Conservation (phyloP, 2,329 filamentous ascomycete species). For the Stemphylium lycopersici region DNA sequence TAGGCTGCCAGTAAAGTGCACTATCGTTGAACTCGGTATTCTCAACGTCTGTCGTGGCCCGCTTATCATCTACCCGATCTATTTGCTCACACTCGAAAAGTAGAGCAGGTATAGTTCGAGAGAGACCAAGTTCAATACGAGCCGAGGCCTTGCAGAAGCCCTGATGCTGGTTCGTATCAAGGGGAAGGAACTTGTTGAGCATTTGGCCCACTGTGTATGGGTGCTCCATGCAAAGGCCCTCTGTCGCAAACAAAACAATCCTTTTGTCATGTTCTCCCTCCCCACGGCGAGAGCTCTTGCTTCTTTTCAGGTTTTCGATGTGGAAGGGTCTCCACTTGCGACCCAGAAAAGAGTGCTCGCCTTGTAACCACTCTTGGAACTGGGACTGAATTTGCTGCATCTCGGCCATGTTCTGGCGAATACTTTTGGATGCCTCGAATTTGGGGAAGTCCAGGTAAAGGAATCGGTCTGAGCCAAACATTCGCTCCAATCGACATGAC, state of each 20-base stretch:
- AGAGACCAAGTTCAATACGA: conserved; percentile 52
- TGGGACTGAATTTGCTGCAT: conserved; percentile 24
- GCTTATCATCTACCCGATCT: conserved; percentile 33
- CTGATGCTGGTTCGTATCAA: conserved; percentile 44
- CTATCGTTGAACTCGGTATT: conserved; percentile 47
- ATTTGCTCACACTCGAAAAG: conserved; percentile 49
- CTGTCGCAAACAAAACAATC: conserved; percentile 46
- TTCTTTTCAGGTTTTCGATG: conserved; percentile 45
- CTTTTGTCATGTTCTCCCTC: conserved; percentile 26
- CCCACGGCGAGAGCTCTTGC: conserved; percentile 30
- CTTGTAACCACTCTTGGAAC: conserved; percentile 45
- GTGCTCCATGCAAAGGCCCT: conserved; percentile 35
- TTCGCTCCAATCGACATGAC: conserved; percentile 47
- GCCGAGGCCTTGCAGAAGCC: conserved; percentile 51
- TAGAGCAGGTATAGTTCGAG: conserved; percentile 47
- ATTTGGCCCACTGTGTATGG: conserved; percentile 33
- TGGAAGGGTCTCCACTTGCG: conserved; percentile 51
- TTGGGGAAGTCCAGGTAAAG: conserved; percentile 49
- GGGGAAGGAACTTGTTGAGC: conserved; percentile 50
- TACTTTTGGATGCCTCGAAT: conserved; percentile 23
- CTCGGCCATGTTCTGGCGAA: conserved; percentile 14
- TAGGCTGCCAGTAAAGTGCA: conserved; percentile 27
- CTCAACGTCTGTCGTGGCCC: conserved; percentile 44
- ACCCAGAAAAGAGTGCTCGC: conserved; percentile 49
- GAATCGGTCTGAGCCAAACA: conserved; percentile 50